These are phyloP conservation scores for Cercospora sp. DNA, from an alignment of 2,329 filamentous ascomycete genomes.

Conservation along the genomic window DNA sequence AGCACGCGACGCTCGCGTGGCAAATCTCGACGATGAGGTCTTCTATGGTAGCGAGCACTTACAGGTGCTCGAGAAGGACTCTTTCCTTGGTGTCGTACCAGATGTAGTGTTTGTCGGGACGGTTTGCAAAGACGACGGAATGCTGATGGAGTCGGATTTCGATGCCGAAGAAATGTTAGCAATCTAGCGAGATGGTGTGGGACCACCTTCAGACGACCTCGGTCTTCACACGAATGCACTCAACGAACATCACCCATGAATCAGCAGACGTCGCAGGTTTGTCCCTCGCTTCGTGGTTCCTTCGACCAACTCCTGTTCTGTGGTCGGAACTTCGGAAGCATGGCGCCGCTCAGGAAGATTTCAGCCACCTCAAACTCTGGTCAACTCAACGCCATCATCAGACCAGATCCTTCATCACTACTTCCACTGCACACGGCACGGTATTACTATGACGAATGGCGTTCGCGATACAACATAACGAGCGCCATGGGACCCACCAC, in stretches of 20 bases:
- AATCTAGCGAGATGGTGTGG: not conserved
- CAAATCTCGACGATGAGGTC: not conserved
- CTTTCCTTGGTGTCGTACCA: not conserved
- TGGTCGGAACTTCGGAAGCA: not conserved
- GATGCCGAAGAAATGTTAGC: not conserved
- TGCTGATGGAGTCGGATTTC: not conserved
- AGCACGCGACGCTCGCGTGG: slow-evolving; percentile 4
- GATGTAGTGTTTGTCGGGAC: not conserved
- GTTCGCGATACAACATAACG: not conserved
- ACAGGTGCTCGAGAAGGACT: not conserved
- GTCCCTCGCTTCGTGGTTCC: not conserved
- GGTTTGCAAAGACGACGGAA: not conserved
- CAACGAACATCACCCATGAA: not conserved
- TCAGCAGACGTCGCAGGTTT: not conserved
- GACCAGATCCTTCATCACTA: not conserved
- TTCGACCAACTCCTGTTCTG: not conserved
- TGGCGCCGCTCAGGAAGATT: not conserved
- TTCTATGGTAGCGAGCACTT: not conserved
- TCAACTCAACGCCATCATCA: not conserved
- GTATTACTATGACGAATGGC: not conserved
- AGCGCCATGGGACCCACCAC: not conserved
- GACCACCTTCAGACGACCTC: not conserved
- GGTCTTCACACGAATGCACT: not conserved
- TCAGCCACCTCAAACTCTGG: not conserved
- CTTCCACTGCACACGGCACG: not conserved